Evolutionary conservation across 306 rosid species (phyloP).

Genomic region (Biancaea sappan): DNA sequence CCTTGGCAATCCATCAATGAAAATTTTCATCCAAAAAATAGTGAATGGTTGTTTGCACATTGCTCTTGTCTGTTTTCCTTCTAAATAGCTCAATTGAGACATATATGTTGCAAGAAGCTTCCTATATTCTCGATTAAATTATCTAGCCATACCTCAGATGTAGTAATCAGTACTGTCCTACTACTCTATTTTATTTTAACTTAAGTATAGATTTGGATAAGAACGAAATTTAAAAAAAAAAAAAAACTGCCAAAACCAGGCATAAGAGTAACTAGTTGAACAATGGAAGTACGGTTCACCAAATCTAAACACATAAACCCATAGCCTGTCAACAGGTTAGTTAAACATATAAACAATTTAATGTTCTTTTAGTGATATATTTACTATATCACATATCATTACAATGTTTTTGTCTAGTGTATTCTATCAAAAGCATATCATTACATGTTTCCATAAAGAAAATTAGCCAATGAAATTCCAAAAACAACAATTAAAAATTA

Average conservation of each 20-base stretch:
- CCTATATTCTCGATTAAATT: background rate
- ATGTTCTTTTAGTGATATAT: slow-evolving; percentile 19
- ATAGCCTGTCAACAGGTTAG: background rate
- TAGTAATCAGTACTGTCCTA: background rate
- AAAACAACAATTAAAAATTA: background rate
- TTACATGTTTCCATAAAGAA: background rate
- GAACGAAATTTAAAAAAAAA: background rate
- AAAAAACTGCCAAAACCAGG: background rate
- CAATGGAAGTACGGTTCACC: slow-evolving; percentile 4
- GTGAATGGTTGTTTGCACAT: background rate
- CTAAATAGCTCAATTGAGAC: slow-evolving; percentile 1
- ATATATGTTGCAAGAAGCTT: slow-evolving; percentile 9
- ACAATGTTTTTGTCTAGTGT: background rate
- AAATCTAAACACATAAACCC: slow-evolving; percentile 8
- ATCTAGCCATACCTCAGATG: background rate
- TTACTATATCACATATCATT: slow-evolving; percentile 3
- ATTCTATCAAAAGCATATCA: background rate
- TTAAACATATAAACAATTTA: slow-evolving; percentile 14
- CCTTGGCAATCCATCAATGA: background rate
- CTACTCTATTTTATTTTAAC: background rate
- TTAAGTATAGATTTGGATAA: background rate
- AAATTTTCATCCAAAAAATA: slow-evolving; percentile 17
- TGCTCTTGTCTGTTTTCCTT: slow-evolving; percentile 17
- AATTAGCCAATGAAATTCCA: background rate
- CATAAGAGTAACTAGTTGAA: background rate